A percentile compares a stretch with the other conserved stretches of the same genome.
These are phyloP conservation scores for Thielaviopsis populi DNA, from an alignment of 2,329 filamentous ascomycete species.

Conservation along the genomic window DNA sequence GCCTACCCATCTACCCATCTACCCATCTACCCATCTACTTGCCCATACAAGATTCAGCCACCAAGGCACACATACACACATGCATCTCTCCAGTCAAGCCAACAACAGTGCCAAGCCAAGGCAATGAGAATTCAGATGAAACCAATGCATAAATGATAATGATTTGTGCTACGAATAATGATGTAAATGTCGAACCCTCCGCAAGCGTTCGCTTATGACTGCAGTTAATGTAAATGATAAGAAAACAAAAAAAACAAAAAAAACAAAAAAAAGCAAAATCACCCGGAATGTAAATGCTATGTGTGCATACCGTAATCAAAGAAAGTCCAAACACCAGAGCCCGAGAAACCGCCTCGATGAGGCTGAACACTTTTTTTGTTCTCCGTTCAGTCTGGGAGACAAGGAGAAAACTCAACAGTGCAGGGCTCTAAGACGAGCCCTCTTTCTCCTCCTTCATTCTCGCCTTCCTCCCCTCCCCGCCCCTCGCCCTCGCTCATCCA, in stretches of 20 bases:
- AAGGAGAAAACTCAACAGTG: neutral
- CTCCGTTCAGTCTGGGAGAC: constrained; percentile 17
- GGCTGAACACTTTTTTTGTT: constrained; percentile 14
- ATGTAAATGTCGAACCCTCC: neutral
- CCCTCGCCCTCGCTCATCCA: neutral
- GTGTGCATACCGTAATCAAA: neutral
- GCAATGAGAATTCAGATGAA: too few species aligned
- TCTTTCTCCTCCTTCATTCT: neutral
- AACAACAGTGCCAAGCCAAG: too few species aligned
- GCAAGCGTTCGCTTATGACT: neutral
- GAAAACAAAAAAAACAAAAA: neutral
- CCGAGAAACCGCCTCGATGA: constrained; percentile 2
- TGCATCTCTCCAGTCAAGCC: too few species aligned
- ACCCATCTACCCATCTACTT: too few species aligned
- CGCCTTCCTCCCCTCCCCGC: neutral
- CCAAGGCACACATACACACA: too few species aligned
- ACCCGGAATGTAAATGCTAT: constrained; percentile 1
- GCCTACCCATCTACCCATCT: too few species aligned
- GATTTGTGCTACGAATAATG: too few species aligned
- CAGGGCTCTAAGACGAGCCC: constrained; percentile 10
- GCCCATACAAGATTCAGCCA: too few species aligned
- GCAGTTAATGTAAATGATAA: neutral
- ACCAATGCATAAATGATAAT: neutral
- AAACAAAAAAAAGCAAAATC: neutral
- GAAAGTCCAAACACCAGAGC: constrained; percentile 19